Evolutionary conservation across 2,329 filamentous ascomycete species (phyloP).

Genomic region (Colletotrichum coccodes): DNA sequence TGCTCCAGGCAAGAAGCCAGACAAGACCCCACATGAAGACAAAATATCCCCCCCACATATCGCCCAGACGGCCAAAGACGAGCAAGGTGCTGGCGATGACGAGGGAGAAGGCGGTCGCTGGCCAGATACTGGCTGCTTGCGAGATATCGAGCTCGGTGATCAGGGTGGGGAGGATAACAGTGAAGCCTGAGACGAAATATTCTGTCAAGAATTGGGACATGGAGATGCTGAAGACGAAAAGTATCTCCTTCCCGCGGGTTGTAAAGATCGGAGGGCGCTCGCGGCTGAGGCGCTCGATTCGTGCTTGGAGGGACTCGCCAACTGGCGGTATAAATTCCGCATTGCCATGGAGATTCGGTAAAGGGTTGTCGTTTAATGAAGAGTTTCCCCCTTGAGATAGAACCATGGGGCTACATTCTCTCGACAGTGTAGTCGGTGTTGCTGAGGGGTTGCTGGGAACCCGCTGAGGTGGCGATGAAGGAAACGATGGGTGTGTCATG

Average conservation of each 20-base stretch:
- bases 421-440: neutral
- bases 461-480: neutral
- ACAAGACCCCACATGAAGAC: neutral
- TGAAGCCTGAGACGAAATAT: slow-evolving; percentile 17
- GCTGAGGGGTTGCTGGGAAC: rapidly evolving
- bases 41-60: neutral
- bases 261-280: neutral
- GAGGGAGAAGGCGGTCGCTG: slow-evolving; percentile 3
- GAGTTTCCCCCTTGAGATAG: neutral
- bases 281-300: neutral
- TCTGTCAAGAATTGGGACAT: slow-evolving; percentile 14
- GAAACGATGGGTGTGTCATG: neutral
- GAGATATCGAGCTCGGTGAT: neutral
- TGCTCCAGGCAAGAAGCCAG: slow-evolving; percentile 1
- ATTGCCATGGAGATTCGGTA: neutral
- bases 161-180: neutral
- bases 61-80: neutral
- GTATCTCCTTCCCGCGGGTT: slow-evolving; percentile 4
- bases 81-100: neutral
- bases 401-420: neutral
- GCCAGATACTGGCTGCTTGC: neutral
- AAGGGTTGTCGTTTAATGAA: neutral
- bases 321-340: neutral
- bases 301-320: neutral
- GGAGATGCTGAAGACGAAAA: slow-evolving; percentile 12